Evolutionary conservation across 2,329 filamentous ascomycete species (phyloP).

Genomic region (Leptographium wingfieldii): DNA sequence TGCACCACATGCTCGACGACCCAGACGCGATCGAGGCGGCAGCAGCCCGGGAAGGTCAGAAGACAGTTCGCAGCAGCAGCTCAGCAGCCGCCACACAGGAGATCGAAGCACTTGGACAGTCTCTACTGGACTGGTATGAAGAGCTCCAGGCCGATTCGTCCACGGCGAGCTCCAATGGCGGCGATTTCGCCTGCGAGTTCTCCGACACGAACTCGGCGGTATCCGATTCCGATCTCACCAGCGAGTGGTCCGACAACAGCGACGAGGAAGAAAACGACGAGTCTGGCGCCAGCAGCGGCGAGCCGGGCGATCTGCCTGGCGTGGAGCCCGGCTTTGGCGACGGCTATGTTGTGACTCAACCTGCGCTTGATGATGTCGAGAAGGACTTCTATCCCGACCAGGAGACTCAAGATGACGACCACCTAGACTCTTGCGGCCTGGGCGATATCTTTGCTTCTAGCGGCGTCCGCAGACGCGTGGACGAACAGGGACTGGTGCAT

Average conservation of each 20-base stretch:
- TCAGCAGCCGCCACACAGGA: conserved; percentile 15
- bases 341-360: conserved; percentile 76
- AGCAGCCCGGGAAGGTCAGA: conserved; percentile 7
- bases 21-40: conserved; percentile 28
- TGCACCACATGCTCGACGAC: conserved; percentile 89
- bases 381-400: conserved; percentile 69
- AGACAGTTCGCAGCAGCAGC: conserved; percentile 14
- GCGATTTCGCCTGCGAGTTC: conserved; percentile 48
- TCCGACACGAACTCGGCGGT: conserved; percentile 46
- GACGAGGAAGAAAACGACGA: conserved; percentile 25
- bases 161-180: conserved; percentile 27
- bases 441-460: conserved; percentile 84
- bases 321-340: conserved; percentile 63
- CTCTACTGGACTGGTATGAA: conserved; percentile 29
- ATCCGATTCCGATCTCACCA: conserved; percentile 39
- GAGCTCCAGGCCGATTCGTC: conserved; percentile 24
- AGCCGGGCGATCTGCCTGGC: conserved; percentile 66
- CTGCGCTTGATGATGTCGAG: conserved; percentile 76
- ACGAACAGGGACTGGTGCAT: conserved; percentile 60
- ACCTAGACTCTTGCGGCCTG: conserved; percentile 67
- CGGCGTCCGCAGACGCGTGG: conserved; percentile 64
- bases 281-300: conserved; percentile 18
- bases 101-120: conserved; percentile 18
- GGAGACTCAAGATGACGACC: conserved; percentile 63
- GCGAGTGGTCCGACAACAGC: conserved; percentile 33